Evolutionary conservation across 2,329 filamentous ascomycete genomes (phyloP).

Genomic region (Mollisia scopiformis): DNA sequence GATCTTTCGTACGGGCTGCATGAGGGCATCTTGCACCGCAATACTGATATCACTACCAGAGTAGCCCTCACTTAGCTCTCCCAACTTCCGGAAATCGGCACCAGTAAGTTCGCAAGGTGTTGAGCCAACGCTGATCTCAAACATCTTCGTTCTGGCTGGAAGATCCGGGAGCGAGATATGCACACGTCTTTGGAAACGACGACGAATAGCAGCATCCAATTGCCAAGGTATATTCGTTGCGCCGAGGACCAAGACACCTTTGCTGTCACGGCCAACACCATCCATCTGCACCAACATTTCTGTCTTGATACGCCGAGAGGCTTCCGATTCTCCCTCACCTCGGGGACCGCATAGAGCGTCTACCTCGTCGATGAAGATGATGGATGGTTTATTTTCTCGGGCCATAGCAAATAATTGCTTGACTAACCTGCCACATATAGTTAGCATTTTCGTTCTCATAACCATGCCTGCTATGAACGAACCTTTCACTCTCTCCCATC

Average conservation of each 20-base stretch:
- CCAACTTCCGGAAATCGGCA: slow-evolving; percentile 79
- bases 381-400: slow-evolving; percentile 94
- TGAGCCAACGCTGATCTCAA: slow-evolving; percentile 85
- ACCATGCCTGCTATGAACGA: slow-evolving; percentile 32
- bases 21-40: slow-evolving; percentile 92
- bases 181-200: slow-evolving; percentile 93
- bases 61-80: slow-evolving; percentile 86
- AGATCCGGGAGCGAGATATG: slow-evolving; percentile 92
- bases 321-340: slow-evolving; percentile 94
- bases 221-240: slow-evolving; percentile 99
- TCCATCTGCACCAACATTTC: slow-evolving; percentile 99
- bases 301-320: slow-evolving; percentile 96
- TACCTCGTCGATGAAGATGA: slow-evolving; percentile 98
- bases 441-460: slow-evolving; percentile 15
- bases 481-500: slow-evolving; percentile 99
- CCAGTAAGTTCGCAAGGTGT: slow-evolving; percentile 84
- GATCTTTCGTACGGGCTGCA: slow-evolving; percentile 97
- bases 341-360: slow-evolving; percentile 94
- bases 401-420: slow-evolving; percentile 98
- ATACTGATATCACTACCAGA: slow-evolving; percentile 96
- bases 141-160: slow-evolving; percentile 81
- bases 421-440: slow-evolving; percentile 58
- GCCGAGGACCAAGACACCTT: slow-evolving; percentile 90
- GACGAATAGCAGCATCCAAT: slow-evolving; percentile 90
- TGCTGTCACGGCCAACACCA: slow-evolving; percentile 93